A percentile compares a stretch with the other conserved stretches of the same genome.
phyloP scores from a whole-genome alignment of 257 asterid genomes.

The Solanum corneliomulleri region DNA sequence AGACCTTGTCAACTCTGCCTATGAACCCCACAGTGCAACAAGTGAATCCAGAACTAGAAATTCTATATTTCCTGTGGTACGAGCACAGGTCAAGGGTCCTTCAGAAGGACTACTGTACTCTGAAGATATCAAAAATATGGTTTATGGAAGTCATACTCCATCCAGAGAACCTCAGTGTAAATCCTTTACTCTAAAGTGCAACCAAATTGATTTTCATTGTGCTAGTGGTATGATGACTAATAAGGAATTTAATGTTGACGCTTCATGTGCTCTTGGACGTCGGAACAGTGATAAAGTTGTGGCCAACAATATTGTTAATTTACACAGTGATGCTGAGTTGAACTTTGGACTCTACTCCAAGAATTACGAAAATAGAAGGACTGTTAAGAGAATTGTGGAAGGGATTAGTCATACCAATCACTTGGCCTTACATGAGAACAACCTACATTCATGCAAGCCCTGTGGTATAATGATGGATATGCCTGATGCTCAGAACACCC shows the following conservation, averaged over 20 bases:
- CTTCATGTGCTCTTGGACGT: conserved; percentile 7
- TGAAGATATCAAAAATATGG: conserved; percentile 6
- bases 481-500: conserved; percentile 16
- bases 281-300: conserved; percentile 10
- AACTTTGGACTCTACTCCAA: conserved; percentile 12
- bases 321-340: conserved; percentile 14
- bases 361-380: conserved; percentile 11
- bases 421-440: conserved; percentile 17
- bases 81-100: conserved; percentile 9
- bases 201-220: conserved; percentile 16
- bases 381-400: conserved; percentile 13
- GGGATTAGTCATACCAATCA: conserved; percentile 9
- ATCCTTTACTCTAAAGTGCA: conserved; percentile 12
- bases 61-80: conserved; percentile 9
- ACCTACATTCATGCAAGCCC: conserved; percentile 6
- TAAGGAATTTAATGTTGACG: conserved; percentile 3
- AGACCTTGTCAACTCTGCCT: conserved; percentile 8
- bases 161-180: conserved; percentile 3
- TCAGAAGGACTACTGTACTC: conserved; percentile 4
- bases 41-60: conserved; percentile 7
- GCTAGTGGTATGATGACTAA: conserved; percentile 7
- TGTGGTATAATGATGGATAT: conserved; percentile 9
- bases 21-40: conserved; percentile 16
- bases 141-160: conserved; percentile 10
- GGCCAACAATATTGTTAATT: conserved; percentile 3